phyloP scores from a whole-genome alignment of 257 asterid species.

The Handroanthus guayacan region DNA sequence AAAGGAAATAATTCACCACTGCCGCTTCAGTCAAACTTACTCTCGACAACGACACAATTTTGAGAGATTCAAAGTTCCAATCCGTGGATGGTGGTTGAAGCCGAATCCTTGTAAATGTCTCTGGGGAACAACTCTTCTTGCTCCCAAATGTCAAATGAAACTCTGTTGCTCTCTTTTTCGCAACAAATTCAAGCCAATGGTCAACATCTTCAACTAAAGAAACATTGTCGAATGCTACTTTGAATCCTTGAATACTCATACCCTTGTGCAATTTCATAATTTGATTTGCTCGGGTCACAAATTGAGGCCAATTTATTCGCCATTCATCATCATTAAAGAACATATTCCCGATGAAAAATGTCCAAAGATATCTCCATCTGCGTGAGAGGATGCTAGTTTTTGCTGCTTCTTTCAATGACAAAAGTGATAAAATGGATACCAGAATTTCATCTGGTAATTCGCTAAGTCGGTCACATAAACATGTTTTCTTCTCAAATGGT shows the following conservation, averaged over 20 bases:
- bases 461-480: not conserved
- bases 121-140: not conserved
- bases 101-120: not conserved
- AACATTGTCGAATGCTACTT: not conserved
- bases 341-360: not conserved
- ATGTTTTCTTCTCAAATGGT: too few species aligned
- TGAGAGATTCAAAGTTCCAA: too few species aligned
- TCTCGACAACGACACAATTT: too few species aligned
- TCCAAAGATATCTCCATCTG: conserved; percentile 10
- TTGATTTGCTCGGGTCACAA: not conserved
- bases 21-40: too few species aligned
- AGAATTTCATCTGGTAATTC: conserved; percentile 1
- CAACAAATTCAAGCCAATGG: not conserved
- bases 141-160: not conserved
- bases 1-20: too few species aligned
- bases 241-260: not conserved
- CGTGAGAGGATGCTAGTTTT: not conserved
- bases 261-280: not conserved
- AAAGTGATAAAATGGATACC: not conserved
- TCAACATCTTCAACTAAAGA: not conserved
- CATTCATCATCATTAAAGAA: not conserved
- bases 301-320: not conserved
- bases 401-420: not conserved
- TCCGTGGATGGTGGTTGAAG: not conserved
- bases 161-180: not conserved